A percentile compares a stretch with the other conserved stretches of the same genome.
Evolutionary conservation across 257 asterid genomes (phyloP).

Genomic region (Fraxinus americana): DNA sequence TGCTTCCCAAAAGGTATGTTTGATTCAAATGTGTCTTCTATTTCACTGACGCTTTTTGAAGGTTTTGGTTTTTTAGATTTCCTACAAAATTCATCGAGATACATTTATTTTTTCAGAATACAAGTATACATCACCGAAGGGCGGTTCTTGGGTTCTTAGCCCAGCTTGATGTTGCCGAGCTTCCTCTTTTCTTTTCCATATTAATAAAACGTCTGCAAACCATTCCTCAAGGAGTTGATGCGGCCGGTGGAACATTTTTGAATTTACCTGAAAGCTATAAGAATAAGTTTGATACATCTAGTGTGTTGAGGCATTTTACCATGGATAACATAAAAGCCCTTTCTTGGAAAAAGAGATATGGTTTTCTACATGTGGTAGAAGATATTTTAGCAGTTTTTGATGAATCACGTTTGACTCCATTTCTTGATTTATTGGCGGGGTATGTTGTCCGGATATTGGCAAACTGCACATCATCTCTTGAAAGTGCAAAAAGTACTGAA

Average conservation of each 20-base stretch:
- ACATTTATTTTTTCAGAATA: constrained; percentile 52
- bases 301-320: constrained; percentile 61
- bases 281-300: constrained; percentile 42
- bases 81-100: constrained; percentile 17
- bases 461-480: constrained; percentile 65
- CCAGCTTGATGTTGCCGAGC: constrained; percentile 83
- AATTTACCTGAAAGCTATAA: constrained; percentile 33
- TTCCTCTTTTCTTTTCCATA: constrained; percentile 79
- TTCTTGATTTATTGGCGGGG: constrained; percentile 71
- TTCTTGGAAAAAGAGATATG: constrained; percentile 77
- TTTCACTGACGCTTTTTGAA: constrained; percentile 2
- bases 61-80: constrained; percentile 19
- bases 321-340: constrained; percentile 46
- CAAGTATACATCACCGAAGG: constrained; percentile 68
- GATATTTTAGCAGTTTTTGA: constrained; percentile 82
- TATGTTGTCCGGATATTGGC: constrained; percentile 65
- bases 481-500: constrained; percentile 35
- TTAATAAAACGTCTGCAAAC: constrained; percentile 63
- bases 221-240: constrained; percentile 47
- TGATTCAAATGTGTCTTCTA: constrained; percentile 2
- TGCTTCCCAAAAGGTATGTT: constrained; percentile 71
- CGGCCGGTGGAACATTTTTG: constrained; percentile 28
- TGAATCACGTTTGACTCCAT: constrained; percentile 67
- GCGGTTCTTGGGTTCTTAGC: constrained; percentile 84
- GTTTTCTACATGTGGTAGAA: constrained; percentile 82